A percentile compares a stretch with the other conserved stretches of the same genome.
phyloP scores from a whole-genome alignment of 2,329 filamentous ascomycete species.

The Alternaria tenuissima region DNA sequence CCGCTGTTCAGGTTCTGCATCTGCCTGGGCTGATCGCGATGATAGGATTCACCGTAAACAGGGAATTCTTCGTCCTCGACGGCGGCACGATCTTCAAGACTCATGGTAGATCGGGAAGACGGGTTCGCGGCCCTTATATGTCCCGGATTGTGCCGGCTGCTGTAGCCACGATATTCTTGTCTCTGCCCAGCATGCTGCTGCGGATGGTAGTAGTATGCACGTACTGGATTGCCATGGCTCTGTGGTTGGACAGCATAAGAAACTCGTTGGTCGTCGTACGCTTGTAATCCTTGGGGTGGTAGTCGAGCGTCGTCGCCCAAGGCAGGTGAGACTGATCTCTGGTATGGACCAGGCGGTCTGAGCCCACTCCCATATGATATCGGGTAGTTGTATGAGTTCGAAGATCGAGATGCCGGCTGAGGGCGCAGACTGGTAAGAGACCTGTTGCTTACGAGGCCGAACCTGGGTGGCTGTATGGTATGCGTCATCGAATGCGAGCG shows the following conservation, averaged over 20 bases:
- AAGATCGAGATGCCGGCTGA: constrained; percentile 46
- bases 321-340: constrained; percentile 55
- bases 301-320: constrained; percentile 51
- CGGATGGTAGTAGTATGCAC: not conserved
- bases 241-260: constrained; percentile 10
- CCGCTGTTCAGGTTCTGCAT: constrained; percentile 21
- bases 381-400: constrained; percentile 54
- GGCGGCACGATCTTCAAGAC: constrained; percentile 28
- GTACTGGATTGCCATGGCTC: not conserved
- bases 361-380: constrained; percentile 20
- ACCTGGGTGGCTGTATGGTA: constrained; percentile 39
- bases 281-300: constrained; percentile 28
- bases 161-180: constrained; percentile 2
- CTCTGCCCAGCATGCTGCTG: constrained; percentile 6
- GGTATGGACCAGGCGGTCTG: constrained; percentile 52
- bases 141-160: constrained; percentile 16
- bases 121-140: constrained; percentile 37
- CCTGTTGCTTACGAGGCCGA: constrained; percentile 52
- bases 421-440: constrained; percentile 57
- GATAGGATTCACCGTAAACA: not conserved
- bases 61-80: not conserved
- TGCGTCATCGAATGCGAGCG: constrained; percentile 54
- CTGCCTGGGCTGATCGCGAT: not conserved
- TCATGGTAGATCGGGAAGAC: constrained; percentile 26
- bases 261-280: constrained; percentile 20